Conservation (phyloP, 1,284 basidiomycete genomes). For the Moniliophthora roreri region DNA sequence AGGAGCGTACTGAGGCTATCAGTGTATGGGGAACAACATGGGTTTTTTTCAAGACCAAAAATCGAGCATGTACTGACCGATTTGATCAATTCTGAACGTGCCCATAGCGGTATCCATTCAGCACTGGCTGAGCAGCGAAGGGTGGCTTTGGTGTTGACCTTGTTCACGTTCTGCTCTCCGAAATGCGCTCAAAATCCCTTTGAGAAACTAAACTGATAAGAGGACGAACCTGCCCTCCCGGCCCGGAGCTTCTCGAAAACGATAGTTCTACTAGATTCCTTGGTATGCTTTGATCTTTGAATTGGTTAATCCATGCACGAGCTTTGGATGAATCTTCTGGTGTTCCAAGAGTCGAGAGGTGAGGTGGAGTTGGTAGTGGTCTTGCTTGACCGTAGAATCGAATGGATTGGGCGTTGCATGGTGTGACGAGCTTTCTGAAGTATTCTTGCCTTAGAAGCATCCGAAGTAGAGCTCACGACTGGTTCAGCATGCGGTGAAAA, state of each 20-base stretch:
- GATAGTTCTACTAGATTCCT: slow-evolving; percentile 48
- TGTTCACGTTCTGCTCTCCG: slow-evolving; percentile 72
- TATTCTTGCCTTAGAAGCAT: no score
- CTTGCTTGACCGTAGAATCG: not conserved
- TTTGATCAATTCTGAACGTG: slow-evolving; percentile 44
- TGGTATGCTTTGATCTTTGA: slow-evolving; percentile 44
- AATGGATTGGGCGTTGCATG: no score
- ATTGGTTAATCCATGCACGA: slow-evolving; percentile 49
- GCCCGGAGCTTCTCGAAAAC: slow-evolving; percentile 76
- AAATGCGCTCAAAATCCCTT: no score
- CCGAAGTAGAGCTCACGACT: no score
- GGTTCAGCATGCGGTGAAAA: no score
- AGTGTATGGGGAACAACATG: no score
- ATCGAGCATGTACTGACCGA: slow-evolving; percentile 43
- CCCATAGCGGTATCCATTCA: slow-evolving; percentile 72
- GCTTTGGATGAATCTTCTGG: slow-evolving; percentile 44
- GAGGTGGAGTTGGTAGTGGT: slow-evolving; percentile 35
- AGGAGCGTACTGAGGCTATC: slow-evolving; percentile 64
- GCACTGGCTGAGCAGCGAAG: slow-evolving; percentile 54
- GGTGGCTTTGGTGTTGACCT: slow-evolving; percentile 77
- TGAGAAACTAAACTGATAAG: no score
- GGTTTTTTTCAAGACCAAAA: not conserved
- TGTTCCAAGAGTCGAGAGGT: slow-evolving; percentile 30
- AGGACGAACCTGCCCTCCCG: slow-evolving; percentile 75
- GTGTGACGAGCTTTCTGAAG: no score